phyloP scores from a whole-genome alignment of 164 flowering plant species.

The Berberis thunbergii region DNA sequence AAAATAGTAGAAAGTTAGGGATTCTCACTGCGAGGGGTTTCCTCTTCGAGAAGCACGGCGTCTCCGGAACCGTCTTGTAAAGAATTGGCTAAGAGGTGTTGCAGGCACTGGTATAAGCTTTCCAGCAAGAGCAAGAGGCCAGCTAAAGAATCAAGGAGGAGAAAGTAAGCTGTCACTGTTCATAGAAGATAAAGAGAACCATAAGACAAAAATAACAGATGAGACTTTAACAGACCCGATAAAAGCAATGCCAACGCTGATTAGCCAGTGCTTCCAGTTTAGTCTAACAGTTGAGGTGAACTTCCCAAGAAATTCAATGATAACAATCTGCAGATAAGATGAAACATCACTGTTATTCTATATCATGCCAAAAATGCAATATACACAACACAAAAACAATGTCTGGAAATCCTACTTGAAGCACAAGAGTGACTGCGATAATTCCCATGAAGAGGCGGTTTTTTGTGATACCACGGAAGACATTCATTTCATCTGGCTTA shows the following conservation, averaged over 20 bases:
- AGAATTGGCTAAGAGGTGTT: constrained; percentile 37
- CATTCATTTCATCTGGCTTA: too few species aligned
- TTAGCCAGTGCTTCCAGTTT: constrained; percentile 62
- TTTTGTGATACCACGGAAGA: too few species aligned
- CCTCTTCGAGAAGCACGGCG: not conserved
- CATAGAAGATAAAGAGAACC: not conserved
- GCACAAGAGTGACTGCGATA: too few species aligned
- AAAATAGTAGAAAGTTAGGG: not conserved
- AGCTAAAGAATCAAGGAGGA: constrained; percentile 27
- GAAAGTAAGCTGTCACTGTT: not conserved
- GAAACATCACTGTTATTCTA: not conserved
- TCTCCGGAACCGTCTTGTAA: constrained; percentile 7
- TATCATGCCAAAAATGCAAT: not conserved
- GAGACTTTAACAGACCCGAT: constrained; percentile 43
- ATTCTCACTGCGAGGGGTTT: constrained; percentile 7
- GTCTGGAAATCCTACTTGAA: not conserved
- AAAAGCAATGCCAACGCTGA: constrained; percentile 50
- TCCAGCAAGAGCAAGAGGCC: constrained; percentile 83
- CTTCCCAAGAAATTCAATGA: constrained; percentile 71
- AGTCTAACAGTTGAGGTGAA: constrained; percentile 60
- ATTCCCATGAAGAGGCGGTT: too few species aligned
- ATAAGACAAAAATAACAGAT: not conserved
- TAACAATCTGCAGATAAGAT: constrained; percentile 39
- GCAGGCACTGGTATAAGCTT: constrained; percentile 81
- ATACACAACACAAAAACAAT: not conserved